These are phyloP conservation scores for Septoria linicola DNA, from an alignment of 2,329 filamentous ascomycete genomes.

Conservation along the genomic window DNA sequence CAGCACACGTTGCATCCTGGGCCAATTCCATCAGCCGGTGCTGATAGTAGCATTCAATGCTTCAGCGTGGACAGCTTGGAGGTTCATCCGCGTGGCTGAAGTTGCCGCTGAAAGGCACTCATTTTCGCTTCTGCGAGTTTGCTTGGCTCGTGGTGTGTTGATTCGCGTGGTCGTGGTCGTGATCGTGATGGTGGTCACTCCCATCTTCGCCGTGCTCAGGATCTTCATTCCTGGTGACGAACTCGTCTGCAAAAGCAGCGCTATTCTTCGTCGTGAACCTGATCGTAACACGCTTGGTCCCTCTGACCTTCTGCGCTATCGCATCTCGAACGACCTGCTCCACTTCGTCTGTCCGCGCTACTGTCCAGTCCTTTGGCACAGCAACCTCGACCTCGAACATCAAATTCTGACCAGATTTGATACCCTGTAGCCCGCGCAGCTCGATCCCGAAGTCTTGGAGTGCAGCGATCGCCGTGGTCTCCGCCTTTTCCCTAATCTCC, in stretches of 20 bases:
- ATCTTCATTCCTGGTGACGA: conserved; percentile 36
- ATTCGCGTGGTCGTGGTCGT: conserved; percentile 32
- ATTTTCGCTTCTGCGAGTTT: conserved; percentile 25
- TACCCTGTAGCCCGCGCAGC: conserved; percentile 75
- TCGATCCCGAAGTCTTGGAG: conserved; percentile 50
- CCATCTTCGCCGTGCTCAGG: conserved; percentile 24
- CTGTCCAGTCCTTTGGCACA: conserved; percentile 72
- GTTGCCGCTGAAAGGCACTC: too few relatives aligned
- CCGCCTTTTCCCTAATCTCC: conserved; percentile 73
- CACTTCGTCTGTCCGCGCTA: conserved; percentile 66
- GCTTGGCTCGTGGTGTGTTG: conserved; percentile 13
- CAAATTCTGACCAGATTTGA: conserved; percentile 97
- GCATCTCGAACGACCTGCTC: conserved; percentile 72
- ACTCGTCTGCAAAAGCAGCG: conserved; percentile 68
- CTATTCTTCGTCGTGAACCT: conserved; percentile 66
- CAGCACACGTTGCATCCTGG: too few relatives aligned
- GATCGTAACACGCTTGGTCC: conserved; percentile 78
- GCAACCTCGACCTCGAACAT: conserved; percentile 85
- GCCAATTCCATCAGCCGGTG: too few relatives aligned
- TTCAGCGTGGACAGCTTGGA: too few relatives aligned
- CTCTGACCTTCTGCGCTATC: conserved; percentile 74
- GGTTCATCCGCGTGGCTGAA: too few relatives aligned
- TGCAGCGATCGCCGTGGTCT: conserved; percentile 54
- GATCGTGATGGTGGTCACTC: conserved; percentile 24
- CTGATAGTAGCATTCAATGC: too few relatives aligned